Conservation (phyloP, 345 rosid genomes). For the Rhizophora mangle region DNA sequence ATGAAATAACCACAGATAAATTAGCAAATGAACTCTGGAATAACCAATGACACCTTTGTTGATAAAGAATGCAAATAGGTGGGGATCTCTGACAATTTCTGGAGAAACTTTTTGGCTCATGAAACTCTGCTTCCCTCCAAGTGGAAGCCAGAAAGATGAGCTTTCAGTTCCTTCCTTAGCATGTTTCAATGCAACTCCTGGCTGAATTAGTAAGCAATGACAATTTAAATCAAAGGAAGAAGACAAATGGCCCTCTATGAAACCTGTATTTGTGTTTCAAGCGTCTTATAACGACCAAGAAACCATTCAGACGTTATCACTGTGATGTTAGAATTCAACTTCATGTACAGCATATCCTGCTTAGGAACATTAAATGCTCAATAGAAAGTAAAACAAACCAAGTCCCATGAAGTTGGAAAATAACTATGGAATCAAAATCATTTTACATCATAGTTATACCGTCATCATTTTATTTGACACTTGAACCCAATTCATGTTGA, state of each 20-base stretch:
- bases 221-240: slow-evolving; percentile 11
- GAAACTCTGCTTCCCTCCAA: slow-evolving; percentile 96
- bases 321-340: background rate
- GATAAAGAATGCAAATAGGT: slow-evolving; percentile 65
- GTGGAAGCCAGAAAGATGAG: slow-evolving; percentile 92
- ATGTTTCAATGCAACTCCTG: slow-evolving; percentile 79
- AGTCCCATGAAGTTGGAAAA: background rate
- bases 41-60: slow-evolving; percentile 53
- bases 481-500: background rate
- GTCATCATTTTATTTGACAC: background rate
- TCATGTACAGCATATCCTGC: background rate
- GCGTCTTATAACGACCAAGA: background rate
- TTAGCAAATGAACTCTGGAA: slow-evolving; percentile 6
- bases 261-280: background rate
- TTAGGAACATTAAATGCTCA: background rate
- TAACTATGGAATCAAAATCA: background rate
- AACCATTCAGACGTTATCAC: background rate
- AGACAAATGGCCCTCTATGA: slow-evolving; percentile 21
- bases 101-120: slow-evolving; percentile 61
- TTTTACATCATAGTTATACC: background rate
- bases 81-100: slow-evolving; percentile 80
- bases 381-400: background rate
- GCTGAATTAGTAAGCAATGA: slow-evolving; percentile 49
- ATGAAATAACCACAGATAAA: slow-evolving; percentile 6
- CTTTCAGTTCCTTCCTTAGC: slow-evolving; percentile 98